Percentiles rank a stretch among this genome's conserved stretches.
Conservation (phyloP, 345 rosid species). For the Salix purpurea region DNA sequence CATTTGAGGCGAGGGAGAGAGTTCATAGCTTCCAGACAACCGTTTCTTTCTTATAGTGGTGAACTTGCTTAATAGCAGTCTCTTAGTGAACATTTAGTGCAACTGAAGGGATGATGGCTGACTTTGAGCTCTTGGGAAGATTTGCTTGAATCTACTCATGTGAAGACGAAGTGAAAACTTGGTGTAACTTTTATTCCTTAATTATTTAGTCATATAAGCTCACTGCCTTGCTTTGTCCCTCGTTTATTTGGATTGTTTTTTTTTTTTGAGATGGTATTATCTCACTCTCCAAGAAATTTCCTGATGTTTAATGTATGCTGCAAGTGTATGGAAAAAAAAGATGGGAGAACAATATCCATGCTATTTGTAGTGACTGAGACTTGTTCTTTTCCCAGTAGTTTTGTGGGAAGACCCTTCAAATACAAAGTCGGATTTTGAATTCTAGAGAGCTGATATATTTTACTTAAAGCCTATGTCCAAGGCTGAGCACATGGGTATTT, state of each 20-base stretch:
- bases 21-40: too few relatives aligned
- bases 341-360: not conserved
- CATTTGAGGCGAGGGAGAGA: not conserved
- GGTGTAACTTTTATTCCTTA: not conserved
- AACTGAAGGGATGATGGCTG: not conserved
- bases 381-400: not conserved
- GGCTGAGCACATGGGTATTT: slow-evolving; percentile 14
- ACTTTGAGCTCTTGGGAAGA: not conserved
- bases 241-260: not conserved
- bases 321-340: not conserved
- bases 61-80: not conserved
- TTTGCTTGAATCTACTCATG: not conserved
- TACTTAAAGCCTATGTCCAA: slow-evolving; percentile 1
- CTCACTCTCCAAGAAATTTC: not conserved
- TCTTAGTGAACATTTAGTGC: not conserved
- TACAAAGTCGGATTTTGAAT: not conserved
- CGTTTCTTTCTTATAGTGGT: not conserved
- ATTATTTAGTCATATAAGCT: not conserved
- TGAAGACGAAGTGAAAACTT: not conserved
- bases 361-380: not conserved
- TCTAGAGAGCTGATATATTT: slow-evolving; percentile 4
- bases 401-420: not conserved
- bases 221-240: not conserved
- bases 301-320: slow-evolving; percentile 4
- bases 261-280: not conserved